Base-by-base conservation (phyloP, 73 alveolate species). In the Symbiodinium natans region DNA sequence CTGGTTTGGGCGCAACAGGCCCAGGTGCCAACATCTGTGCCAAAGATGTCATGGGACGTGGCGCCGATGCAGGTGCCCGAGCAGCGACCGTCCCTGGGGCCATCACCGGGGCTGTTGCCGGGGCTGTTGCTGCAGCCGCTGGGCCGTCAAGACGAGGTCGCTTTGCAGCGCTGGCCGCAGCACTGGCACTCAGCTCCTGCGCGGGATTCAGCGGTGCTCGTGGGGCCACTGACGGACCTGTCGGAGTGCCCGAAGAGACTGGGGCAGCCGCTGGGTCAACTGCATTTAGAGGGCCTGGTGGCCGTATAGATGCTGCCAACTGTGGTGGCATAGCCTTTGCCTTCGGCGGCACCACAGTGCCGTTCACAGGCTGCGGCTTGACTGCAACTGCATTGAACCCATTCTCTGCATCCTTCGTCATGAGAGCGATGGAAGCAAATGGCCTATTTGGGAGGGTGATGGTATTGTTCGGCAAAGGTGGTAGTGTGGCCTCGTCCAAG, bases 261-360 rank as follows among this genome's bases (percentile, higher is more conserved):
- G 77, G 77, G 1, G 68, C 68, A 52, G 21, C n/a, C 29, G 77
- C 77, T 63, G 77, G 77, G 36, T 21, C 36, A 63, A 29, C 31
- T 25, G 77, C 77, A n/a, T n/a, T n/a, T n/a, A n/a, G n/a, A 1
- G 77, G 77, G 17, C 33, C 74, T 56, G 74, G 74, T 56, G 77
- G 31, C 77, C 7, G 77, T 27, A 27, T 63, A 7, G 77, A 21
- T 17, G 77, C 77, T 27, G 77, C 77, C 36, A 63, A 29, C 31
- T 63, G 31, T 29, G 77, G 77, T 13, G 77, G 77, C 77, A 63
- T 63, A 11, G 77, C 77, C 77, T 63, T 63, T 6, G 77, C 38
- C 31, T 63, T 63, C 77, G 77, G 77, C 77, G 77, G 77, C 77
- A 63, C 77, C 40, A 63, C 77, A 15, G 77, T 63, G 17, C 77